These are phyloP conservation scores for Colletotrichum lentis DNA, from an alignment of 2,329 filamentous ascomycete genomes.

Conservation along the genomic window DNA sequence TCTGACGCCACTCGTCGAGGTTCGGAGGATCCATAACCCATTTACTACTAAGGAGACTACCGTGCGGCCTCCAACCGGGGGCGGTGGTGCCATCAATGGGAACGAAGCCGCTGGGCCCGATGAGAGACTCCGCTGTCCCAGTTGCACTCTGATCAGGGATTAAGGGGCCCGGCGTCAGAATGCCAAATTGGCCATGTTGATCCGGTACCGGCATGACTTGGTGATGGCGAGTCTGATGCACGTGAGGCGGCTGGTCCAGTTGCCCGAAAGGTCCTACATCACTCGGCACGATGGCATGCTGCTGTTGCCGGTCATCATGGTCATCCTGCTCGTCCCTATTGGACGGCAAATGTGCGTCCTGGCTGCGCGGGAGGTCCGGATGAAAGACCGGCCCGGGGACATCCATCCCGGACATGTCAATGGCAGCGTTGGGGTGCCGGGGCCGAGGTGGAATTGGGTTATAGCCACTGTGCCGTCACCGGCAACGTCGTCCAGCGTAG, in stretches of 20 bases:
- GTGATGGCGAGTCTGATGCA: not conserved
- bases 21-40: slow-evolving; percentile 73
- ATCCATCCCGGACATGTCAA: slow-evolving; percentile 24
- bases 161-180: slow-evolving; percentile 51
- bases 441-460: slow-evolving; percentile 38
- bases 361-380: not conserved
- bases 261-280: slow-evolving; percentile 1
- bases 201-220: slow-evolving; percentile 36
- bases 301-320: slow-evolving; percentile 23
- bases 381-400: slow-evolving; percentile 15
- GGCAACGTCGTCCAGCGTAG: slow-evolving; percentile 8
- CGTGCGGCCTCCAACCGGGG: slow-evolving; percentile 50
- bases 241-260: not conserved
- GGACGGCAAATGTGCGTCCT: not conserved
- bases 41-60: slow-evolving; percentile 61
- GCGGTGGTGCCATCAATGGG: slow-evolving; percentile 31
- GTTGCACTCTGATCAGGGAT: slow-evolving; percentile 45
- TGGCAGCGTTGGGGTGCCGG: slow-evolving; percentile 13
- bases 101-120: slow-evolving; percentile 41
- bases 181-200: slow-evolving; percentile 56
- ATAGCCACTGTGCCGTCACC: slow-evolving; percentile 19
- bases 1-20: slow-evolving; percentile 73
- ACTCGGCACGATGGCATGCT: slow-evolving; percentile 3
- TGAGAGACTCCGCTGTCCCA: slow-evolving; percentile 50
- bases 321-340: slow-evolving; percentile 15